phyloP scores from a whole-genome alignment of 768 basidiomycete genomes.

The Tephrocybe sp. region DNA sequence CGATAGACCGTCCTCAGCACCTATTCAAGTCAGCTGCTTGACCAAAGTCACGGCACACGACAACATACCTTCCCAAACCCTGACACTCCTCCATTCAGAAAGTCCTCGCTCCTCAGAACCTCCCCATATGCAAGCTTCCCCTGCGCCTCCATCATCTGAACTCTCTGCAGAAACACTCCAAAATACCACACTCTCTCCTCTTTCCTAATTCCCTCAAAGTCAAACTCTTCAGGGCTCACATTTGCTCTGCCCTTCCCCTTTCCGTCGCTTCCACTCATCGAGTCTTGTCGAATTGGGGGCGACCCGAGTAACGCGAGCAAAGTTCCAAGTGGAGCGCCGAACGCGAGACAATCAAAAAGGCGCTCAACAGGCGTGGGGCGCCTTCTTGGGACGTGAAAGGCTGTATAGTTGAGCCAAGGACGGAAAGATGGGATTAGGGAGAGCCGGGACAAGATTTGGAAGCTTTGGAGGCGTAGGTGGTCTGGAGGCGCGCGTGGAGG shows the following conservation, averaged over 20 bases:
- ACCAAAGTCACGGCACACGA: not conserved
- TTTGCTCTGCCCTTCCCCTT: constrained; percentile 5
- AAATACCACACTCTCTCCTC: constrained; percentile 30
- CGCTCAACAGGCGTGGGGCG: constrained; percentile 27
- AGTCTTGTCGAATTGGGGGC: constrained; percentile 29
- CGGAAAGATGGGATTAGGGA: constrained; percentile 34
- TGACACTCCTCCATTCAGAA: constrained; percentile 28
- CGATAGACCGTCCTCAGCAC: constrained; percentile 35
- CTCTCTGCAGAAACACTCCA: constrained; percentile 33
- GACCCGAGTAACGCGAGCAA: constrained; percentile 38
- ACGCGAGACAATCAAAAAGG: constrained; percentile 37
- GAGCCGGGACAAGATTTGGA: constrained; percentile 37
- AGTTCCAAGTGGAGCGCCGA: constrained; percentile 34
- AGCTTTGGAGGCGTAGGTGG: constrained; percentile 34
- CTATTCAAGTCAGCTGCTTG: constrained; percentile 16
- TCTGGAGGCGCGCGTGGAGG: constrained; percentile 37
- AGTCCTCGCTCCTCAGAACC: constrained; percentile 37
- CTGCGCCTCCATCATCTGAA: constrained; percentile 34
- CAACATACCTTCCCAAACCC: constrained; percentile 35
- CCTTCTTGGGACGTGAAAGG: constrained; percentile 23
- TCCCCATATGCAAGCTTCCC: constrained; percentile 36
- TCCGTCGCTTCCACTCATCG: too few species aligned
- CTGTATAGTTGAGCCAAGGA: constrained; percentile 33
- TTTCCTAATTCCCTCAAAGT: constrained; percentile 26
- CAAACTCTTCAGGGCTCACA: constrained; percentile 23